phyloP scores from a whole-genome alignment of 2,329 filamentous ascomycete species.

The Colletotrichum coccodes region DNA sequence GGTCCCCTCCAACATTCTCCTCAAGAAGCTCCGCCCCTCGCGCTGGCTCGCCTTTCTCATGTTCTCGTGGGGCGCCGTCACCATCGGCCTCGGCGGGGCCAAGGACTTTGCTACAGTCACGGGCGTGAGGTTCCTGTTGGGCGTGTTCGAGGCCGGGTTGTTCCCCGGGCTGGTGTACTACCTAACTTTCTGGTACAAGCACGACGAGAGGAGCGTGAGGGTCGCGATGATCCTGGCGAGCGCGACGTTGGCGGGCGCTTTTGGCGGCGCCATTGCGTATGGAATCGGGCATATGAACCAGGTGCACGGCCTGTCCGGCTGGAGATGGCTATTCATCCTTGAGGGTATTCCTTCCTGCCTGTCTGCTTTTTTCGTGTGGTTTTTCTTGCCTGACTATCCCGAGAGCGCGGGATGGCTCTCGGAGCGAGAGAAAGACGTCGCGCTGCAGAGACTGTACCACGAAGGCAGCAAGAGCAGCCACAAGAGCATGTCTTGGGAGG shows the following conservation, averaged over 20 bases:
- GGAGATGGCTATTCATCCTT: slow-evolving; percentile 52
- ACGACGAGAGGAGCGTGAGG: slow-evolving; percentile 52
- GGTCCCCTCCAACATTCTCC: slow-evolving; percentile 49
- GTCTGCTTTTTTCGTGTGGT: slow-evolving; percentile 19
- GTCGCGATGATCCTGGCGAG: slow-evolving; percentile 54
- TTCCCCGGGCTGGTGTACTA: slow-evolving; percentile 54
- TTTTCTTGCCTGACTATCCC: slow-evolving; percentile 56
- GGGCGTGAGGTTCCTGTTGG: slow-evolving; percentile 52
- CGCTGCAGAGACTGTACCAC: slow-evolving; percentile 51
- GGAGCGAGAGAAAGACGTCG: slow-evolving; percentile 58
- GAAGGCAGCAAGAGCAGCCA: slow-evolving; percentile 67
- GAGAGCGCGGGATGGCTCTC: slow-evolving; percentile 51
- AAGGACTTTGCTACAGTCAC: slow-evolving; percentile 48
- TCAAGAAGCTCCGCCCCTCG: slow-evolving; percentile 47
- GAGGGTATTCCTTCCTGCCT: slow-evolving; percentile 53
- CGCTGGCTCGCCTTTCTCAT: slow-evolving; percentile 50
- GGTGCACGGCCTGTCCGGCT: slow-evolving; percentile 38
- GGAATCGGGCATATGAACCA: slow-evolving; percentile 42
- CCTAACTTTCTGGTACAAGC: slow-evolving; percentile 57
- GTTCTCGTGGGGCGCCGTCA: slow-evolving; percentile 48
- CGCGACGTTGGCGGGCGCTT: slow-evolving; percentile 44
- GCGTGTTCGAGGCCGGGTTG: slow-evolving; percentile 52
- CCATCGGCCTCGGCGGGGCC: slow-evolving; percentile 50
- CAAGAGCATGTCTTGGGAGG: slow-evolving; percentile 70
- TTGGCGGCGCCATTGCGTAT: slow-evolving; percentile 46